Evolutionary conservation across 805 yeast species (phyloP), one percentile per base, ranked within the genome.

Genomic region (Lipomyces japonicus): DNA sequence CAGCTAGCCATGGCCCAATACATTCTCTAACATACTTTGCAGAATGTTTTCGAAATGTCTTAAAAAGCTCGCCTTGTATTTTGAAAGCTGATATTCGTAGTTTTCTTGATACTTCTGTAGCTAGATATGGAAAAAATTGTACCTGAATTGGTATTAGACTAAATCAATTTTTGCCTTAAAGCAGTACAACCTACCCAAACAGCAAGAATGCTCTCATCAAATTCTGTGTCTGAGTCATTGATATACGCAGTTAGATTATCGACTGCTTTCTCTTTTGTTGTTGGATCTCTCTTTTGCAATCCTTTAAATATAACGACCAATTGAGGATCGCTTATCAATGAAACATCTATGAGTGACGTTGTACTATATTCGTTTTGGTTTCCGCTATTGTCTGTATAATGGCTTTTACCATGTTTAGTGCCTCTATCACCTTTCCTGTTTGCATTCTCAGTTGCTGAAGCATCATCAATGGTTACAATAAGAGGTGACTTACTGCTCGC

Each of bases 231-330:
- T 1, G 65, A 60, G 1, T 64, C 51, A 12, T 61, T 63, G 2
- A 77, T 54, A 26, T 68, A 61, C 2, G 65, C 60, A 2, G 72
- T 60, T 26, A 84, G 63, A 37, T 85, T 95, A 4, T 58, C 63
- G 23, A 88, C 70, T 1, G 93, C 88, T 63, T 83, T 86, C 59
- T 87, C 95, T 62, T 82, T 85, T 0, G 97, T 91, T n/a, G 80
- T 81, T 4, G 82, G 76, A 61, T 89, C 95, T 62, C 84, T 79
- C 66, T 89, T 90, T 64, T 84, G 64, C 43, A 90, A 66, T 7
- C 85, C 79, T 63, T 85, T 89, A 71, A 89, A 84, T n/a, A 81
- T 71, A 9, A 89, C 70, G 38, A 77, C 76, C 48, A 84, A 65
- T 9, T 71, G 69, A 1, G 83, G 72, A 37, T 79, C 69, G 9